phyloP scores from a whole-genome alignment of 2,329 filamentous ascomycete species.

The Colletotrichum plurivorum region DNA sequence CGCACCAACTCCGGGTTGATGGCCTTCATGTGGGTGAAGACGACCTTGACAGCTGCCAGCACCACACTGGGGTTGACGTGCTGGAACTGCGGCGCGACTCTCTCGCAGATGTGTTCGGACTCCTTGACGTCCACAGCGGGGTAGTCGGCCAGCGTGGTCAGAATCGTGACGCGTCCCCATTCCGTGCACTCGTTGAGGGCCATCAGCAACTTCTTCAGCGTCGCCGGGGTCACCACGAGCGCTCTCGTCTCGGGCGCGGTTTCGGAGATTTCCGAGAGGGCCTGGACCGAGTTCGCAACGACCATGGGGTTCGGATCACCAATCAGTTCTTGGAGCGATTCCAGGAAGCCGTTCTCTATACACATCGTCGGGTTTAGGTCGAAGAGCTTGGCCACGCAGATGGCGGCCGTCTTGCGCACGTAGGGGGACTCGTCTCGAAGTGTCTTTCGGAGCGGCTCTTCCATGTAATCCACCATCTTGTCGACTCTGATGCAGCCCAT shows the following conservation, averaged over 20 bases:
- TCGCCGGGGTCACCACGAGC: constrained; percentile 84
- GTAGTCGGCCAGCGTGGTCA: constrained; percentile 92
- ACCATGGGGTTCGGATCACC: constrained; percentile 99
- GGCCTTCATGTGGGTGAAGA: constrained; percentile 95
- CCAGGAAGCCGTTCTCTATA: constrained; percentile 95
- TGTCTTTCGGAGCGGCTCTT: constrained; percentile 96
- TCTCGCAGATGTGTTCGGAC: constrained; percentile 97
- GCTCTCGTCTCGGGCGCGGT: constrained; percentile 92
- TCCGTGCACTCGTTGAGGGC: constrained; percentile 98
- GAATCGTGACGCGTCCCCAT: constrained; percentile 95
- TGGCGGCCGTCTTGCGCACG: constrained; percentile 96
- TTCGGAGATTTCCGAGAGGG: constrained; percentile 91
- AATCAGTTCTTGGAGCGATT: constrained; percentile 94
- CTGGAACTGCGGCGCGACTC: constrained; percentile 96
- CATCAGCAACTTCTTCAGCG: constrained; percentile 95
- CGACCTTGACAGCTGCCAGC: constrained; percentile 95
- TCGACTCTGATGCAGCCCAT: constrained; percentile 99
- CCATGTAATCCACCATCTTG: constrained; percentile 99
- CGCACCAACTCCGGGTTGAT: constrained; percentile 83
- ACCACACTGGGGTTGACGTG: constrained; percentile 98
- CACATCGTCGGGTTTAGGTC: constrained; percentile 94
- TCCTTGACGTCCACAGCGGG: constrained; percentile 91
- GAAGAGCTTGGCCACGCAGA: constrained; percentile 98
- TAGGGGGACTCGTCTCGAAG: constrained; percentile 97
- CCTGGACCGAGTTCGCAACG: constrained; percentile 96